Percentiles rank a stretch among this genome's conserved stretches.
These are phyloP conservation scores for Pistacia integerrima DNA, from an alignment of 345 rosid species.

Conservation along the genomic window DNA sequence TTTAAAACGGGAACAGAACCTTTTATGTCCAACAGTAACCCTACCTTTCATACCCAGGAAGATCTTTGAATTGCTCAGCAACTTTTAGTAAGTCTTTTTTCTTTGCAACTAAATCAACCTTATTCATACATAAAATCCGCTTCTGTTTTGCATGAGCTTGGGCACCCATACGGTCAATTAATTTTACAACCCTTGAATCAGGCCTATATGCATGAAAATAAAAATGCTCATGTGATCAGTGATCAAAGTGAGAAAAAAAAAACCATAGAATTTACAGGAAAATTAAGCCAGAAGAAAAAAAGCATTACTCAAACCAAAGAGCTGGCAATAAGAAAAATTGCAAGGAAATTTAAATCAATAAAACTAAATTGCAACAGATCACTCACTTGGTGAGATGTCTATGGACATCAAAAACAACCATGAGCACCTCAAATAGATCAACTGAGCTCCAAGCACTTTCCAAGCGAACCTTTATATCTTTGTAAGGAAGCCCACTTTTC, in stretches of 20 bases:
- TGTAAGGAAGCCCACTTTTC: slow-evolving; percentile 62
- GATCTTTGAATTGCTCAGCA: slow-evolving; percentile 74
- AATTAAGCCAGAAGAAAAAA: not conserved
- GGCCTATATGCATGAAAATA: slow-evolving; percentile 47
- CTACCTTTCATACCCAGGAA: slow-evolving; percentile 83
- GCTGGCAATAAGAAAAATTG: slow-evolving; percentile 1
- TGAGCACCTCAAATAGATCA: slow-evolving; percentile 75
- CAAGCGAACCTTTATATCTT: slow-evolving; percentile 79
- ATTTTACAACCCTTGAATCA: slow-evolving; percentile 71
- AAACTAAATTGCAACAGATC: slow-evolving; percentile 13
- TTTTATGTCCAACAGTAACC: slow-evolving; percentile 6
- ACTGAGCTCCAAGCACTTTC: slow-evolving; percentile 84
- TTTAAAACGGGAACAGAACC: not conserved
- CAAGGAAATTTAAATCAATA: not conserved
- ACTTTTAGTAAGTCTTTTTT: slow-evolving; percentile 80
- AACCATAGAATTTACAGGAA: not conserved
- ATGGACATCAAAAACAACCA: slow-evolving; percentile 89
- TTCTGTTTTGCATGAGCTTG: slow-evolving; percentile 66
- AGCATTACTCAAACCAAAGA: not conserved
- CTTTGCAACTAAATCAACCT: slow-evolving; percentile 78
- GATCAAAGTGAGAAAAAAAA: not conserved
- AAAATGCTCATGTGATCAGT: not conserved
- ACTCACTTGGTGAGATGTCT: slow-evolving; percentile 84
- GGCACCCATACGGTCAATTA: slow-evolving; percentile 73
- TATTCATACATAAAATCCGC: slow-evolving; percentile 88